Evolutionary conservation across 371 early-diverging fungal species (phyloP).

Genomic region (Mortierella sp.): DNA sequence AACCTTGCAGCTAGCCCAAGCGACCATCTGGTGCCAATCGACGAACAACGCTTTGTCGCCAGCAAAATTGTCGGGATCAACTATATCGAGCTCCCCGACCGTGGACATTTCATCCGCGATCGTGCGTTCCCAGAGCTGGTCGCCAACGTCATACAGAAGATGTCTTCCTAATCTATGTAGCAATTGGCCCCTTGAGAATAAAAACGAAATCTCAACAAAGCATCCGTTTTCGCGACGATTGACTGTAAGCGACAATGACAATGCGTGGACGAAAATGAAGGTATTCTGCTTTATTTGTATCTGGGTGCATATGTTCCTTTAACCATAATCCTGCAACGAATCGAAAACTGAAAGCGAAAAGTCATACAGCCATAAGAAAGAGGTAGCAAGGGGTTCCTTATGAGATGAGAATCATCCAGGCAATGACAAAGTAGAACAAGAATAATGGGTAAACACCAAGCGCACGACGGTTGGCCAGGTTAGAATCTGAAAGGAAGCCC

Average conservation of each 20-base stretch:
- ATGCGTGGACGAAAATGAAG: background rate
- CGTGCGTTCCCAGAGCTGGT: slow-evolving; percentile 56
- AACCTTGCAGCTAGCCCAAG: slow-evolving; percentile 34
- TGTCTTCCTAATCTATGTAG: slow-evolving; percentile 16
- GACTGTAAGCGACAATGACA: background rate
- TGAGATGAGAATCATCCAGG: slow-evolving; percentile 89
- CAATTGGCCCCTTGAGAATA: background rate
- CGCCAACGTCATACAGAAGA: slow-evolving; percentile 36
- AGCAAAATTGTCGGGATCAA: slow-evolving; percentile 43
- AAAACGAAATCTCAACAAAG: too few species aligned
- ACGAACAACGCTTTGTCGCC: slow-evolving; percentile 55
- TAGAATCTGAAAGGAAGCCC: slow-evolving; percentile 88
- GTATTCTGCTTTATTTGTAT: slow-evolving; percentile 8
- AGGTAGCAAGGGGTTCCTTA: slow-evolving; percentile 27
- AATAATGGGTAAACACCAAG: slow-evolving; percentile 94
- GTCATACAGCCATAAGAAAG: background rate
- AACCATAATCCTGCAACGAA: background rate
- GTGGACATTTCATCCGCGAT: slow-evolving; percentile 56
- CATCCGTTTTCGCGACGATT: too few species aligned
- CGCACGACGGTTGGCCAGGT: slow-evolving; percentile 84
- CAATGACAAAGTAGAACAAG: slow-evolving; percentile 93
- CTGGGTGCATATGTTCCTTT: background rate
- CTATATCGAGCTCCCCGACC: slow-evolving; percentile 52
- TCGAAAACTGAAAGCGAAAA: background rate
- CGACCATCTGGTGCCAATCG: slow-evolving; percentile 58